phyloP scores from a whole-genome alignment of 2,329 filamentous ascomycete genomes.

The Coniochaeta ligniaria region DNA sequence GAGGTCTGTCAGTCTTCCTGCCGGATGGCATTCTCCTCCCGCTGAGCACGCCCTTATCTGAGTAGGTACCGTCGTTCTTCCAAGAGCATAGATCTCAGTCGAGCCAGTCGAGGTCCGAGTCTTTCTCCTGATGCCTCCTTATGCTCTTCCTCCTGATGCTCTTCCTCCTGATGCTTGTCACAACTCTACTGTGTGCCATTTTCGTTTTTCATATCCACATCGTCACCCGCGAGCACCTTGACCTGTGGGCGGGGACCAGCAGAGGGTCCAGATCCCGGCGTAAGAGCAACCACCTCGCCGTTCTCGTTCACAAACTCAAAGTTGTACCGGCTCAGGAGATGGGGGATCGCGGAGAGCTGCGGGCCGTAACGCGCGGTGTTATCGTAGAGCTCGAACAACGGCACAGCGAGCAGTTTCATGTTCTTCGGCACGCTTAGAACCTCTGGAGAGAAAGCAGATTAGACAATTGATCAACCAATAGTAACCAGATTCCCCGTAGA shows the following conservation, averaged over 20 bases:
- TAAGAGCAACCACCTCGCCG: constrained; percentile 77
- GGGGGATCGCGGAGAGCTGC: constrained; percentile 91
- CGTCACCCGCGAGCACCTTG: constrained; percentile 58
- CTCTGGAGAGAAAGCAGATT: constrained; percentile 44
- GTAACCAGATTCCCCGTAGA: neutral
- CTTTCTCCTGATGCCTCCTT: too few species aligned
- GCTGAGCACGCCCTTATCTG: neutral
- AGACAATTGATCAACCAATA: constrained; percentile 9
- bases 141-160: too few species aligned
- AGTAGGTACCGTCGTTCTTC: too few species aligned
- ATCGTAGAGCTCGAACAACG: constrained; percentile 95
- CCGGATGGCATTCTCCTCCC: neutral
- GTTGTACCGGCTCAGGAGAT: constrained; percentile 89
- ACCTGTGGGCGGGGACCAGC: constrained; percentile 52
- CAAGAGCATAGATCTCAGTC: neutral
- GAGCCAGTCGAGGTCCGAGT: neutral
- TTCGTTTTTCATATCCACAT: constrained; percentile 53
- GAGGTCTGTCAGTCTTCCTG: neutral
- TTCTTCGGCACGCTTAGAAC: constrained; percentile 97
- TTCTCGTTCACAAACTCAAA: constrained; percentile 96
- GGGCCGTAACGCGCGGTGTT: constrained; percentile 93
- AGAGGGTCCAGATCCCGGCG: constrained; percentile 60
- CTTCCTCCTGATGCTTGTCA: too few species aligned
- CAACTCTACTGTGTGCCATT: constrained; percentile 20
- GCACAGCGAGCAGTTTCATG: constrained; percentile 97